phyloP scores from a whole-genome alignment of 1,284 basidiomycete genomes.

The Microbotryum silenes-acaulis region DNA sequence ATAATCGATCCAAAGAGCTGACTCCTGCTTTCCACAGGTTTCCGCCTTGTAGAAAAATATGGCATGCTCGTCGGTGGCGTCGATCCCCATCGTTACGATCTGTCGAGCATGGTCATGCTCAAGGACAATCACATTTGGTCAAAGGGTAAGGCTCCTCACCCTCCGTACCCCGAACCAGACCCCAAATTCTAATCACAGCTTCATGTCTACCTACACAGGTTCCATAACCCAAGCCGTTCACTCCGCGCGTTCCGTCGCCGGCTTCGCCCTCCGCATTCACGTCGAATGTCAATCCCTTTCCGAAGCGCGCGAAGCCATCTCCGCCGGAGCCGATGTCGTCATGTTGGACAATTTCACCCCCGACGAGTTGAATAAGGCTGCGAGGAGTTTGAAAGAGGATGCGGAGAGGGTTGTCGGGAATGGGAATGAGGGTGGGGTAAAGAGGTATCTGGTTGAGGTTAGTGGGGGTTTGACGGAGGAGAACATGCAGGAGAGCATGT shows the following conservation, averaged over 20 bases:
- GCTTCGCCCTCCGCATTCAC: constrained; percentile 86
- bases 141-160: constrained; percentile 50
- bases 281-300: constrained; percentile 84
- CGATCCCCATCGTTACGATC: constrained; percentile 91
- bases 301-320: constrained; percentile 92
- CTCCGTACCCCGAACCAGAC: neutral
- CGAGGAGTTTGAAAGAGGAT: constrained; percentile 61
- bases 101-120: constrained; percentile 99
- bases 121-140: constrained; percentile 99
- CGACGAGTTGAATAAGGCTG: constrained; percentile 57
- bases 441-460: constrained; percentile 73
- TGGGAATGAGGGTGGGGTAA: constrained; percentile 43
- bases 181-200: neutral
- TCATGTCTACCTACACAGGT: constrained; percentile 43
- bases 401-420: constrained; percentile 46
- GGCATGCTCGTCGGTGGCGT: constrained; percentile 97
- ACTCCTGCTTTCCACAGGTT: constrained; percentile 49
- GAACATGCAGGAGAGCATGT: constrained; percentile 65
- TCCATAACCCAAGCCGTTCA: constrained; percentile 83
- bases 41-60: constrained; percentile 96
- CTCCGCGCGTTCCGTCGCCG: constrained; percentile 77
- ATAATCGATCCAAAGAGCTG: neutral
- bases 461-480: constrained; percentile 85
- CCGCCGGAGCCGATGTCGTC: constrained; percentile 90
- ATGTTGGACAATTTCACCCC: constrained; percentile 97